A percentile compares a stretch with the other conserved stretches of the same genome.
Conservation (phyloP, 805 yeast species). For the Ascoidea rubescens region DNA sequence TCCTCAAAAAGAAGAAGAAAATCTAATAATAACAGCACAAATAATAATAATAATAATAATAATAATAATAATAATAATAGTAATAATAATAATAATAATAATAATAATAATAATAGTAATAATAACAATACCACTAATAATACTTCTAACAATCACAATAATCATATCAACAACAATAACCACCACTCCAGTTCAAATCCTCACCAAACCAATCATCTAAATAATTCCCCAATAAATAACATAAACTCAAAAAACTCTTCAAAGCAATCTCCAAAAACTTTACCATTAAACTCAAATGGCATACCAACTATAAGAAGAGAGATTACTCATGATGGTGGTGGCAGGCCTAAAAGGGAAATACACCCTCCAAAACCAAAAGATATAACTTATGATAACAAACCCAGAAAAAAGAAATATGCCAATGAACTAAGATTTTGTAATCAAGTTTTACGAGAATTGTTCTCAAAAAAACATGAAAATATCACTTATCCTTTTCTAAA, state of each 20-base stretch:
- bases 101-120: neutral
- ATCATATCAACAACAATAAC: too few relatives aligned
- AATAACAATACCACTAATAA: neutral
- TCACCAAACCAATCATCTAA: too few relatives aligned
- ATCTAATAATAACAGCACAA: constrained; percentile 13
- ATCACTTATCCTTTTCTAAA: constrained; percentile 82
- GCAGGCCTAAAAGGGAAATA: constrained; percentile 88
- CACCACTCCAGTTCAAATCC: constrained; percentile 3
- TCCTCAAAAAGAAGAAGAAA: constrained; percentile 14
- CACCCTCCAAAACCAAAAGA: constrained; percentile 96
- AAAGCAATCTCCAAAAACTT: constrained; percentile 2
- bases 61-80: too few relatives aligned
- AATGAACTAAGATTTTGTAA: constrained; percentile 81
- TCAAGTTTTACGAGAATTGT: constrained; percentile 68
- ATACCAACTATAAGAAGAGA: constrained; percentile 63
- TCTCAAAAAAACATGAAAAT: constrained; percentile 68
- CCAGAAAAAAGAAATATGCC: constrained; percentile 82
- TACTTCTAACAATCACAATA: too few relatives aligned
- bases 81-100: too few relatives aligned
- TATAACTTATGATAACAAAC: constrained; percentile 80
- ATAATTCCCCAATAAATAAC: too few relatives aligned
- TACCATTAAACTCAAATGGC: constrained; percentile 26
- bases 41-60: constrained; percentile 9
- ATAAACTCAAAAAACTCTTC: neutral
- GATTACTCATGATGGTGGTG: constrained; percentile 42